Percentiles rank a stretch among this genome's conserved stretches.
Conservation (phyloP, 768 basidiomycete species). For the Russula foetens region DNA sequence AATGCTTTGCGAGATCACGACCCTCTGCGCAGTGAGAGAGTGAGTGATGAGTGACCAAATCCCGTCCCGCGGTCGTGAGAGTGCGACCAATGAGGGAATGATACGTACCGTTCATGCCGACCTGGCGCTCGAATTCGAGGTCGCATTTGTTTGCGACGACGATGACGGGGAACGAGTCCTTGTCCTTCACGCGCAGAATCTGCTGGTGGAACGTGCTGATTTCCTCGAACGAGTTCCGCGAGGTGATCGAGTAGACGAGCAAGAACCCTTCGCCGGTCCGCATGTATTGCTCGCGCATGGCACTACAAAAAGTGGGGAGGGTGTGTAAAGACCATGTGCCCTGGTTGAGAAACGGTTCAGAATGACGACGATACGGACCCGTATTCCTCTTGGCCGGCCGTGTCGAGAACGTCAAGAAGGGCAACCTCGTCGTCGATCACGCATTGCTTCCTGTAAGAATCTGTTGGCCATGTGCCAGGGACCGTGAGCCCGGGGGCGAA, state of each 20-base stretch:
- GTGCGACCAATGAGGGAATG: not conserved
- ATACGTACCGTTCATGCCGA: slow-evolving; percentile 82
- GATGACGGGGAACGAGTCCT: slow-evolving; percentile 90
- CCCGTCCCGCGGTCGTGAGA: not conserved
- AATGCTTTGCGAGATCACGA: slow-evolving; percentile 90
- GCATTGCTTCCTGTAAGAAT: slow-evolving; percentile 96
- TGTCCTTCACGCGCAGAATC: slow-evolving; percentile 94
- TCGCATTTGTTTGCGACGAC: slow-evolving; percentile 99
- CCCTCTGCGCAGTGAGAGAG: slow-evolving; percentile 62
- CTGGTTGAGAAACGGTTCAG: slow-evolving; percentile 5
- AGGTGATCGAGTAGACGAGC: slow-evolving; percentile 97
- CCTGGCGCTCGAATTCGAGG: slow-evolving; percentile 91
- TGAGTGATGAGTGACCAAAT: not conserved
- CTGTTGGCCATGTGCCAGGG: slow-evolving; percentile 31
- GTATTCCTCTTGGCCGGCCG: slow-evolving; percentile 97
- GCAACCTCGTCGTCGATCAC: slow-evolving; percentile 99
- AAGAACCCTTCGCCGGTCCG: slow-evolving; percentile 97
- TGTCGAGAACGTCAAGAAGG: slow-evolving; percentile 92
- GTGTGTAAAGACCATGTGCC: slow-evolving; percentile 3
- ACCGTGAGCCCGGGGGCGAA: too few species aligned
- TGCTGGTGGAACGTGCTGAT: slow-evolving; percentile 95
- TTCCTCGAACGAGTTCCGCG: slow-evolving; percentile 94
- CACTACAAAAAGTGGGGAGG: slow-evolving; percentile 37
- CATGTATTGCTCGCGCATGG: slow-evolving; percentile 99
- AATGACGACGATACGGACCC: slow-evolving; percentile 49